Base-by-base conservation (phyloP, 2,329 filamentous ascomycete genomes). In the Pseudogymnoascus sp. region DNA sequence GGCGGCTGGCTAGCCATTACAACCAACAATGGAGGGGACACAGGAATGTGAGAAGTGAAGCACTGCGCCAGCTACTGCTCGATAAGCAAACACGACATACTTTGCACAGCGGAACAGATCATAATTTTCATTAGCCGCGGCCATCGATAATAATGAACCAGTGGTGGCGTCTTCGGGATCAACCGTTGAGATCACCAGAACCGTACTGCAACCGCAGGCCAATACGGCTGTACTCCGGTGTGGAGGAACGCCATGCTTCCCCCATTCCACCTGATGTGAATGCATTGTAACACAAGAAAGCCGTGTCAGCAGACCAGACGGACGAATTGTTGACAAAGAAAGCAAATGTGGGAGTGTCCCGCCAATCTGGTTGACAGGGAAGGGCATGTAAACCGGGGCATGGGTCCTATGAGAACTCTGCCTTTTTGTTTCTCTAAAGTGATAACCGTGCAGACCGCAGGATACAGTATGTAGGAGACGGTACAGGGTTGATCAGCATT, bases 131-230 rank as follows among this genome's bases (percentile, higher is more conserved):
- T 57, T 57, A 57, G 51, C 51, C 51, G 51, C 29, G 29, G 4
- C 51, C 51, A 18, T 57, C 51, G 51, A 57, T 29, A 4, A 34
- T 34, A 12, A 14, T 21, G 8, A 21, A 57, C 29, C n/a, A 34
- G 29, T 34, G 34, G 51, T 57, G 51, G 51, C 51, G 26, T 34
- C 16, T 21, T 18, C 29, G 29, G 51, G 51, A 57, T 57, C 51
- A 57, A 57, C 29, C n/a, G 29, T 57, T 57, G 26, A 57, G 51
- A 57, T 57, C 51, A 57, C 51, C 51, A 34, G 51, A 34, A 34
- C 11, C 16, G 10, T 21, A 57, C 29, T 34, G 51, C 29, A 57
- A n/a, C 29, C 29, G 31, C 47, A 18, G 51, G 26, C 3, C n/a
- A 57, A 34, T 34, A 57, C 51, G 51, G 51, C n/a, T 36, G 51